Evolutionary conservation across 1,139 yeast genomes (phyloP), one percentile per base, ranked within the genome.

Genomic region (Magnusiomyces tetraspermus): DNA sequence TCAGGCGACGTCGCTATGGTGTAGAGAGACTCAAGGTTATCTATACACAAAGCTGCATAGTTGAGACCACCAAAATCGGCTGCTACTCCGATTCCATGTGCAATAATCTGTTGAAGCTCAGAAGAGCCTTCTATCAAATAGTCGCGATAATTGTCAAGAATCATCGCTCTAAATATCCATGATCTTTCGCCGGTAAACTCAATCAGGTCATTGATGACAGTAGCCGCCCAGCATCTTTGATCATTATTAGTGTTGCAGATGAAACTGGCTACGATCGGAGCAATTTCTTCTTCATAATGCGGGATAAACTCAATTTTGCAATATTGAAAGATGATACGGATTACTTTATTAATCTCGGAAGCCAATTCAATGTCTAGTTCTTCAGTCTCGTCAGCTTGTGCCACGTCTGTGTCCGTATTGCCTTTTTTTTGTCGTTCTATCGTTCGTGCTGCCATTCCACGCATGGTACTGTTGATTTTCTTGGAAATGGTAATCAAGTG

Each of bases 351-450:
- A 59, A 89, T 81, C 66, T 90, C 96, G 62, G 88, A 95, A 56
- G 87, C 71, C 52, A 90, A 73, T 63, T 88, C 96, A 64, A 88
- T 96, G 66, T 90, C 96, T 1, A 95, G 85, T 63, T 79, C 87
- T 62, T 86, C 97, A 50, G 83, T 89, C 53, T 85, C 95, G 54
- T 87, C 95, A 57, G 78, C 85, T 28, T 79, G 77, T 36, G 61
- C 58, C 55, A 83, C 90, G 64, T 84, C 90, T 45, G 81, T 78
- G 62, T 79, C 83, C 61, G 82, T 92, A 50, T 76, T 67, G 24
- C 77, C 78, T 56, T 76, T 79, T 54, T 78, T 82, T 57, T 72
- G 76, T 52, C 76, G 76, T 54, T 74, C 75, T 61, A 84, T 89
- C 60, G 83, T 90, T 61, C 97, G 79, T 54, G 77, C 82, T 62